A percentile compares a stretch with the other conserved stretches of the same genome.
These are phyloP conservation scores for Trametes cubensis DNA, from an alignment of 768 basidiomycete species.

Conservation along the genomic window DNA sequence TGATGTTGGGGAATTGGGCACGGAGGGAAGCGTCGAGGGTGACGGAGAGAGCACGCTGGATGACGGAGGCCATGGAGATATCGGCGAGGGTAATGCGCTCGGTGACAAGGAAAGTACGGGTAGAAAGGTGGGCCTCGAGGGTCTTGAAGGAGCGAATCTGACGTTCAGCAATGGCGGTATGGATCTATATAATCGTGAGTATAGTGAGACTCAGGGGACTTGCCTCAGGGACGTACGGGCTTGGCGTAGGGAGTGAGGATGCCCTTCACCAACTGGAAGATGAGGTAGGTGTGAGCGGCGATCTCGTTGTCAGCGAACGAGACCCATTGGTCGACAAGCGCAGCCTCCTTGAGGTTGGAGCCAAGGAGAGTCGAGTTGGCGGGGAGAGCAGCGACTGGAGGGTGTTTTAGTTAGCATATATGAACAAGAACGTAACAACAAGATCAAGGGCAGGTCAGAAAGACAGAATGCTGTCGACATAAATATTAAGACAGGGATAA, in stretches of 20 bases:
- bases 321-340: slow-evolving; percentile 84
- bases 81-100: slow-evolving; percentile 97
- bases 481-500: slow-evolving; percentile 73
- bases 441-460: slow-evolving; percentile 37
- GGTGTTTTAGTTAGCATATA: slow-evolving; percentile 21
- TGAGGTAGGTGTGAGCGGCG: slow-evolving; percentile 39
- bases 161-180: slow-evolving; percentile 55
- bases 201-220: background rate
- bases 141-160: slow-evolving; percentile 60
- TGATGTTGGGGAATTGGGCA: slow-evolving; percentile 68
- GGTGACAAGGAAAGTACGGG: slow-evolving; percentile 87
- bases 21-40: slow-evolving; percentile 71
- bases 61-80: slow-evolving; percentile 61
- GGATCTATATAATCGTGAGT: slow-evolving; percentile 47
- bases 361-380: slow-evolving; percentile 84
- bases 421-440: slow-evolving; percentile 15
- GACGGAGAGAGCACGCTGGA: slow-evolving; percentile 55
- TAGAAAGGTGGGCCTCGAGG: slow-evolving; percentile 72
- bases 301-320: slow-evolving; percentile 75
- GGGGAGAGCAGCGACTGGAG: slow-evolving; percentile 70
- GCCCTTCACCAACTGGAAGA: slow-evolving; percentile 49
- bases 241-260: slow-evolving; percentile 75
- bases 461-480: slow-evolving; percentile 37
- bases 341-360: slow-evolving; percentile 60
- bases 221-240: slow-evolving; percentile 52